Base-by-base conservation (phyloP, 2,329 filamentous ascomycete genomes). In the Alternaria sp. region DNA sequence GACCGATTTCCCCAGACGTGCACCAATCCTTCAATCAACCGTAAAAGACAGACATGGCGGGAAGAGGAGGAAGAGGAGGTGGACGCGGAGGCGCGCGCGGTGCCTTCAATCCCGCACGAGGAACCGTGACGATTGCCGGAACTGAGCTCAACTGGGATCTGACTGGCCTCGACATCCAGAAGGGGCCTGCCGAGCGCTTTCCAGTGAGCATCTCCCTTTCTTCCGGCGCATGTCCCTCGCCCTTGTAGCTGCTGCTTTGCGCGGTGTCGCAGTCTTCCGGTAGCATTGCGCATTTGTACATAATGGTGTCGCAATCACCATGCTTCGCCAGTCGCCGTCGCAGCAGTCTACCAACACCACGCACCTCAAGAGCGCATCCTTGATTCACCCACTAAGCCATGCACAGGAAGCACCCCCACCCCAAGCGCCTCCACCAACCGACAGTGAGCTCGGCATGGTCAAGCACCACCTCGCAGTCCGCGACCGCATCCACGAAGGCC, bases 401-500 rank as follows among this genome's bases (percentile, higher is more conserved):
- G 36, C 43, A 55, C 69, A 76, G 76, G 68, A 69, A 65, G 69
- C 73, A 38, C 74, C 72, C 45, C 79, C 73, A 59, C 75, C 74
- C 11, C 73, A 75, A 57, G 76, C 81, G 9, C 68, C 76, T 16
- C 74, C 82, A 14, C 74, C 83, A n/a, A 78, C 76, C 40, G 66
- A 68, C 10, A 63, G 70, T 49, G 87, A 89, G 76, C 78, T 79
- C 57, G 71, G 71, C 5, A 79, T 83, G 62, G 80, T 87, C 51
- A 79, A 84, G 53, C 74, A 82, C 59, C 86, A 85, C 69, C 82
- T 85, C 8, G 75, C 75, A 1, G 76, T 89, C 5, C 85, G 85
- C 64, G 83, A 85, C 48, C 81, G 81, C 45, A 83, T 86, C 59
- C 86, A 87, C 67, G 84, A 88, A 48, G 87, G 87, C 0, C 86